Conservation (phyloP, 2,329 filamentous ascomycete genomes). For the Metarhizium anisopliae region DNA sequence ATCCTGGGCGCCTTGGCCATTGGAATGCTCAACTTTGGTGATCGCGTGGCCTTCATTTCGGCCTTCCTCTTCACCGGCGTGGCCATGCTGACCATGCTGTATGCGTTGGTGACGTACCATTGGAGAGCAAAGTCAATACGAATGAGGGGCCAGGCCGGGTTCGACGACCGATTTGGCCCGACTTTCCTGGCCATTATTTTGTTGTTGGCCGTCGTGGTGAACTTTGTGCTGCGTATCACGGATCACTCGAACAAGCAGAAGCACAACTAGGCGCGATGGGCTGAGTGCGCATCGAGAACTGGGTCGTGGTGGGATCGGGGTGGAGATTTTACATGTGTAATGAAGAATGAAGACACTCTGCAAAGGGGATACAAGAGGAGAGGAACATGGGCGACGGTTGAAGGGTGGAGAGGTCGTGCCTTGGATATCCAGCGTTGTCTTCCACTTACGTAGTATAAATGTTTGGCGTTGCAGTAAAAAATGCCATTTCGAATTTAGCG, state of each 20-base stretch:
- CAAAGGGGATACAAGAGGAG: neutral
- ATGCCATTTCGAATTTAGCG: constrained; percentile 1
- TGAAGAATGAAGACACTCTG: neutral
- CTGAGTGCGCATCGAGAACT: neutral
- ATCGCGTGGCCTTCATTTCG: constrained; percentile 86
- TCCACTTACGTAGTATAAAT: neutral
- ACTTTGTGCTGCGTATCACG: constrained; percentile 75
- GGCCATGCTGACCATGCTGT: constrained; percentile 90
- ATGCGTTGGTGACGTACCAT: constrained; percentile 90
- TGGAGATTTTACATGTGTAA: neutral
- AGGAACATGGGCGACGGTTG: neutral
- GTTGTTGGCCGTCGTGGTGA: constrained; percentile 83
- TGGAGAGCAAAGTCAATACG: constrained; percentile 93
- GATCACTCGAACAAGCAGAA: constrained; percentile 31
- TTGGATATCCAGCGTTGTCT: neutral
- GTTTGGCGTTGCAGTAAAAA: neutral
- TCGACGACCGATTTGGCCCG: constrained; percentile 92
- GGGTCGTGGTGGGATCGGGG: neutral
- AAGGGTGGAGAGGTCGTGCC: neutral
- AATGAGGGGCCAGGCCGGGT: constrained; percentile 83
- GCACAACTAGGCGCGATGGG: constrained; percentile 8
- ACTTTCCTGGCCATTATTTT: constrained; percentile 83
- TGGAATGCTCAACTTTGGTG: constrained; percentile 96
- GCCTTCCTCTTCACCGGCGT: constrained; percentile 91
- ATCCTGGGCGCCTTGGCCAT: constrained; percentile 94